These are phyloP conservation scores for Irpex sp. DNA, from an alignment of 1,284 basidiomycete genomes.

Conservation along the genomic window DNA sequence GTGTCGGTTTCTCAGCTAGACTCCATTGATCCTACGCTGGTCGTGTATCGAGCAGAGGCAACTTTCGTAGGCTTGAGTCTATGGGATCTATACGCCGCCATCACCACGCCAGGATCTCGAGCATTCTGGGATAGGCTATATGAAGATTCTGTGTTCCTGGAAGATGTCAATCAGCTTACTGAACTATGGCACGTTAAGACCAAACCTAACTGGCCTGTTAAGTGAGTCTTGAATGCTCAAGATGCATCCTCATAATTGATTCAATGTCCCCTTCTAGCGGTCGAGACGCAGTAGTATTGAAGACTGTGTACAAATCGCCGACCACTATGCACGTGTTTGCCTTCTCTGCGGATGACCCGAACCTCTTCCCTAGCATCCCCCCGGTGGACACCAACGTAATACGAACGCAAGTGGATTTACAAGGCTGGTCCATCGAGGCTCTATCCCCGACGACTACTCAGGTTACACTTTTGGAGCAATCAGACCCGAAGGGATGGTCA, in stretches of 20 bases:
- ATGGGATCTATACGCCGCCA: conserved; percentile 93
- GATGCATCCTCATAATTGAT: too few species aligned
- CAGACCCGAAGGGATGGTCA: conserved; percentile 96
- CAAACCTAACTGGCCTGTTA: conserved; percentile 88
- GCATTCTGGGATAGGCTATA: conserved; percentile 89
- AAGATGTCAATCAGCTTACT: conserved; percentile 90
- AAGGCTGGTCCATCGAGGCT: conserved; percentile 96
- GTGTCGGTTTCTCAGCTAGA: conserved; percentile 95
- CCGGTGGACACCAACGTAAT: conserved; percentile 74
- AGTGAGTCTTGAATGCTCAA: conserved; percentile 47
- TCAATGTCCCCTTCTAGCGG: conserved; percentile 47
- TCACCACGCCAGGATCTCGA: conserved; percentile 81
- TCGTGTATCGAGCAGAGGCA: conserved; percentile 95
- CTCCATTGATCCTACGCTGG: conserved; percentile 95
- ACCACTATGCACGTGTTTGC: conserved; percentile 94
- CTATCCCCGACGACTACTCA: conserved; percentile 94
- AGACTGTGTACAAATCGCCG: conserved; percentile 97
- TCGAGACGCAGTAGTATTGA: conserved; percentile 86
- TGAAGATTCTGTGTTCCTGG: conserved; percentile 82
- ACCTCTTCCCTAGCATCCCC: conserved; percentile 81
- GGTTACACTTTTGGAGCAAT: conserved; percentile 93
- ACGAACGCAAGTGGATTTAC: conserved; percentile 91
- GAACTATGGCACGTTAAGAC: conserved; percentile 90
- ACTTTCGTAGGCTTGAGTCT: conserved; percentile 95
- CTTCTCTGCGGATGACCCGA: conserved; percentile 89